Conservation (phyloP, 768 basidiomycete species). For the Tricholoma bakamatsutake region DNA sequence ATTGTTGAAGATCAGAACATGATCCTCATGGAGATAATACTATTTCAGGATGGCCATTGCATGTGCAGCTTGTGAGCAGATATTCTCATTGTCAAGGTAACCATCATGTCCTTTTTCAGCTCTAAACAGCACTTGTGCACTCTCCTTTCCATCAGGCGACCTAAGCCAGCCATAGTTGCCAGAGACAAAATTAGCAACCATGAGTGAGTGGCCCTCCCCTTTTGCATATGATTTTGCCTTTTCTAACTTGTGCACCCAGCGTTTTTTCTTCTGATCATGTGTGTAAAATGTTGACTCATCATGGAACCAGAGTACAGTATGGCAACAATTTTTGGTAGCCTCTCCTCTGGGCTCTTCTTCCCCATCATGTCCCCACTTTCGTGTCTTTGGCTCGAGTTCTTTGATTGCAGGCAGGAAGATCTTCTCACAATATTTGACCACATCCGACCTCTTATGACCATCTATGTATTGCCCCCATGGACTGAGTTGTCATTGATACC, state of each 20-base stretch:
- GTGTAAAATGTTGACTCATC: slow-evolving; percentile 37
- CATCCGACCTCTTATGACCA: slow-evolving; percentile 30
- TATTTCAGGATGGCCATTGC: too few relatives aligned
- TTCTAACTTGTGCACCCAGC: slow-evolving; percentile 25
- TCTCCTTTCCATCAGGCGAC: too few relatives aligned
- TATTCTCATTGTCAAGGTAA: too few relatives aligned
- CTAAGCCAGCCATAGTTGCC: too few relatives aligned
- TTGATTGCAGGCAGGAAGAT: slow-evolving; percentile 16
- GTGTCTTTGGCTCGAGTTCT: slow-evolving; percentile 5
- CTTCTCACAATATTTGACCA: too few relatives aligned
- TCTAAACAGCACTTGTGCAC: too few relatives aligned
- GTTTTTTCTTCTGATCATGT: slow-evolving; percentile 22
- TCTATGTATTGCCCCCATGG: slow-evolving; percentile 26
- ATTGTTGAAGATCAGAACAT: slow-evolving; percentile 15
- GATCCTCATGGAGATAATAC: slow-evolving; percentile 17
- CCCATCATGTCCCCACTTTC: neutral
- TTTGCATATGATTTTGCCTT: too few relatives aligned
- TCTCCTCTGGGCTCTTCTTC: neutral
- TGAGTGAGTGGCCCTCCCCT: too few relatives aligned
- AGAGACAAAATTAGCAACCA: too few relatives aligned
- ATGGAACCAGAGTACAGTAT: slow-evolving; percentile 24
- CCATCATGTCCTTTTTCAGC: too few relatives aligned
- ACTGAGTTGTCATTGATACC: slow-evolving; percentile 18
- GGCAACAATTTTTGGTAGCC: slow-evolving; percentile 8
- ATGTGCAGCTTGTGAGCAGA: too few relatives aligned